Base-by-base conservation (phyloP, 768 basidiomycete species). In the Phylloporus sp. region DNA sequence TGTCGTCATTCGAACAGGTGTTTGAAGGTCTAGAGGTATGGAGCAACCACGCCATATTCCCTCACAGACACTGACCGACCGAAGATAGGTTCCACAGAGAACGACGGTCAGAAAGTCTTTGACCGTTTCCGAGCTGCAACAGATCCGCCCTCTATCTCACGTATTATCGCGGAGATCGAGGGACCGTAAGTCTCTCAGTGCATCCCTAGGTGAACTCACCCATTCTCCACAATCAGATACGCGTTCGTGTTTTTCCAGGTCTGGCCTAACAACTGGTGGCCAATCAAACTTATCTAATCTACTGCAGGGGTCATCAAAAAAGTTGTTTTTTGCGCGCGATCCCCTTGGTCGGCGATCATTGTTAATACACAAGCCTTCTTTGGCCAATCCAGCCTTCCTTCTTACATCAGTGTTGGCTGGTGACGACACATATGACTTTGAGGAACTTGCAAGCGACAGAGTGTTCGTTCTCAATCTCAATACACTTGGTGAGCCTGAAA, bases 311-410 rank as follows among this genome's bases (percentile, higher is more conserved):
- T 36, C 56, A 40, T 71, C 75, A 8, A 64, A 71, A 27, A 75
- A 67, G 28, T 59, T 95, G 9, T 88, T 81, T 69, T 92, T 86
- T 61, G 86, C 78, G 15, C 77, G 91, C 47, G 92, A 95, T 67
- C 90, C 91, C 4, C 78, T 94, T 3, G 92, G 92, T 7, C 79
- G 92, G 32, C 79, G 93, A 42, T 94, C 92, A n/a, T 75, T 95
- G 7, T 72, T 95, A 7, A 72, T 90, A 28, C 87, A 87, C 52
- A 73, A 68, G 52, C 86, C 86, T 26, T 77, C 76, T 13, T 34
- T 55, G 1, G 45, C 48, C 16, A 69, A 69, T 5, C 82, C 86
- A 0, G 77, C 76, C 53, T 72, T 91, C 38, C 62, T 88, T 28
- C 69, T 93, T 24, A 66, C 82, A 8, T 92, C 90, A 1, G 83